A percentile compares a stretch with the other conserved stretches of the same genome.
These are phyloP conservation scores for Alternaria brassicicola DNA, from an alignment of 2,329 filamentous ascomycete species.

Conservation along the genomic window DNA sequence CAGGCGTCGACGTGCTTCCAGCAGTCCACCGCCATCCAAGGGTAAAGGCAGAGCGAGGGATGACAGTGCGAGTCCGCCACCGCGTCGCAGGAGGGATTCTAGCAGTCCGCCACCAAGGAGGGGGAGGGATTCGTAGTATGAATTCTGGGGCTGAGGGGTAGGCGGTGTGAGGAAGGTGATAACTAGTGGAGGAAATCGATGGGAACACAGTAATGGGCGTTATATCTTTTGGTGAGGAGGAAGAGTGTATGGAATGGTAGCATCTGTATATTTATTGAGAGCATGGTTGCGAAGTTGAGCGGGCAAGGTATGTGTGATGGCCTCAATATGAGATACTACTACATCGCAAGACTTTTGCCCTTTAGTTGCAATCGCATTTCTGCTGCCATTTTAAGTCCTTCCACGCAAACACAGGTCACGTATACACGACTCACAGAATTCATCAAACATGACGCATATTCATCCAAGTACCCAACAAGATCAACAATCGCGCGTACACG, in stretches of 20 bases:
- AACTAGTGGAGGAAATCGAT: not conserved
- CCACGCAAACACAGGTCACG: no score
- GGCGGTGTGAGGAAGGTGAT: not conserved
- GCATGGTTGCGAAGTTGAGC: not conserved
- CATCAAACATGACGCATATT: no score
- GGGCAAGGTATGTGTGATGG: not conserved
- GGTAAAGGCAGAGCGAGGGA: not conserved
- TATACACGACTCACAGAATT: no score
- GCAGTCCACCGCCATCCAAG: slow-evolving; percentile 1
- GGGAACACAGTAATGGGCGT: not conserved
- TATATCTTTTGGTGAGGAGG: not conserved
- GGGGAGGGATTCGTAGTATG: not conserved
- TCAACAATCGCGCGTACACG: slow-evolving; percentile 1
- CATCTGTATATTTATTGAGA: not conserved
- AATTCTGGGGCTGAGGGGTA: not conserved
- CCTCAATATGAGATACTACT: no score
- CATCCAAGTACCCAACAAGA: no score
- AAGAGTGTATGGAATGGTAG: not conserved
- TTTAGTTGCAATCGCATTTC: no score
- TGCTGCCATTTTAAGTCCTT: no score
- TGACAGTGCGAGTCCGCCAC: not conserved
- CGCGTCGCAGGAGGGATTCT: not conserved
- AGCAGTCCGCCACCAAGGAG: slow-evolving; percentile 8
- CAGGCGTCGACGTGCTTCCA: slow-evolving; percentile 10
- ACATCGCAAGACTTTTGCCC: no score